A percentile compares a stretch with the other conserved stretches of the same genome.
phyloP scores from a whole-genome alignment of 139 green algal species.

The Diplosphaera chodatii region DNA sequence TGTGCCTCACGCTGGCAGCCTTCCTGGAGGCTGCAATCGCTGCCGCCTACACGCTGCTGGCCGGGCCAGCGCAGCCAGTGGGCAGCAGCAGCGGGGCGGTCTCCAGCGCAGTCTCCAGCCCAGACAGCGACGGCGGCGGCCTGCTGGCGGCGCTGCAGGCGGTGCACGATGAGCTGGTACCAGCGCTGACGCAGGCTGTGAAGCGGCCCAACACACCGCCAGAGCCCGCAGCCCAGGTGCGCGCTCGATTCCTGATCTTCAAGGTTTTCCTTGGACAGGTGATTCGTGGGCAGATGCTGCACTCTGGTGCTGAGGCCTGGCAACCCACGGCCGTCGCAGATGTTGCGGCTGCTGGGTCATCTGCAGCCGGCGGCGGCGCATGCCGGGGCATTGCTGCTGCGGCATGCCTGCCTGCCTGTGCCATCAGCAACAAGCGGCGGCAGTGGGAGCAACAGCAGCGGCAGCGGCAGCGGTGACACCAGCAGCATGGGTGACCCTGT shows the following conservation, averaged over 20 bases:
- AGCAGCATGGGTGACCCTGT: slow-evolving; percentile 7
- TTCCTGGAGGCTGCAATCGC: slow-evolving; percentile 43
- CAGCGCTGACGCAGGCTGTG: slow-evolving; percentile 12
- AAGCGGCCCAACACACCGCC: not conserved
- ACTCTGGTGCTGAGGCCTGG: not conserved
- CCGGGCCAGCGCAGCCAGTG: too few relatives aligned
- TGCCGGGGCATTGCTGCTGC: slow-evolving; percentile 34
- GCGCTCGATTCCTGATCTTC: too few relatives aligned
- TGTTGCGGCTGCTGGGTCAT: slow-evolving; percentile 3
- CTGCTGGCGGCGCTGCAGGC: slow-evolving; percentile 25
- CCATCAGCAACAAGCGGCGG: too few relatives aligned
- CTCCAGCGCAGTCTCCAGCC: too few relatives aligned
- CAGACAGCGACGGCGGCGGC: slow-evolving; percentile 7
- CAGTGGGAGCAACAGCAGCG: too few relatives aligned
- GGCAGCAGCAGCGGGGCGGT: too few relatives aligned
- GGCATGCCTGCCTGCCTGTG: slow-evolving; percentile 23
- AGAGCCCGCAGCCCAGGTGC: not conserved
- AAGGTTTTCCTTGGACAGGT: too few relatives aligned
- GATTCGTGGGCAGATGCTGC: too few relatives aligned
- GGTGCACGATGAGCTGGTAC: slow-evolving; percentile 43
- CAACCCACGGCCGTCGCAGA: not conserved
- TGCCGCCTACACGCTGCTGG: too few relatives aligned
- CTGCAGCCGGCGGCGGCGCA: slow-evolving; percentile 14
- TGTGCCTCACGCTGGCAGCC: slow-evolving; percentile 44
- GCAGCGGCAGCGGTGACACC: not conserved